Base-by-base conservation (phyloP, 164 flowering plant species). In the Berberis vulgaris region DNA sequence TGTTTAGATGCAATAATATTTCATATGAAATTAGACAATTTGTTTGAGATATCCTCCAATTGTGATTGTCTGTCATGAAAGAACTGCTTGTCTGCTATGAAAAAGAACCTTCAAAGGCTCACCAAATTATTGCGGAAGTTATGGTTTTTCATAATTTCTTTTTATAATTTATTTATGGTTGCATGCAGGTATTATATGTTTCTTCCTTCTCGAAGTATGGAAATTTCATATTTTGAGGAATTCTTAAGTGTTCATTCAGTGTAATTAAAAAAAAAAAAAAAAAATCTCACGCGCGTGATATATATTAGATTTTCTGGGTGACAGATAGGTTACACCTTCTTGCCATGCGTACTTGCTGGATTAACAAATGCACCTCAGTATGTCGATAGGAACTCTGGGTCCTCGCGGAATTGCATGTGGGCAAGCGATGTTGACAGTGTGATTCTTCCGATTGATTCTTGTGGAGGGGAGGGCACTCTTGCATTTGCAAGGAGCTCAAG, bases 261-360 rank as follows among this genome's bases (percentile, higher is more conserved):
- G 10, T 50, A 8, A 50, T 5, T 50, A 4, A 50, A 5, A 26
- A 26, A 26, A 26, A 4, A 50, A 5, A 26, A 26, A 26, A 26
- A 26, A 26, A 26, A 26, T 26, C 26, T 26, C 26, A 26, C 26
- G 26, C 26, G 26, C 26, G 26, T 26, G 26, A 26, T 43, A 60
- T 66, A 26, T 1, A 64, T n/a, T 61, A 53, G 38, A 40, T 45
- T n/a, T 63, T 62, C 12, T 61, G 49, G 56, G 60, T 56, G 10
- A 70, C 82, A 87, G 97, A 82, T 85, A 63, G 95, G 97, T 53
- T 84, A 81, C 71, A 87, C 97, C 54, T 90, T 90, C 80, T 76
- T 90, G 73, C 97, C 91, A 54, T 90, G 97, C 67, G 92, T 90
- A 49, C 95, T 90, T 67, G 87, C 95, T 63, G 97, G 95, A 65